Evolutionary conservation across 2,329 filamentous ascomycete genomes (phyloP), one percentile per base, ranked within the genome.

Genomic region (Microthyrium microscopicum): DNA sequence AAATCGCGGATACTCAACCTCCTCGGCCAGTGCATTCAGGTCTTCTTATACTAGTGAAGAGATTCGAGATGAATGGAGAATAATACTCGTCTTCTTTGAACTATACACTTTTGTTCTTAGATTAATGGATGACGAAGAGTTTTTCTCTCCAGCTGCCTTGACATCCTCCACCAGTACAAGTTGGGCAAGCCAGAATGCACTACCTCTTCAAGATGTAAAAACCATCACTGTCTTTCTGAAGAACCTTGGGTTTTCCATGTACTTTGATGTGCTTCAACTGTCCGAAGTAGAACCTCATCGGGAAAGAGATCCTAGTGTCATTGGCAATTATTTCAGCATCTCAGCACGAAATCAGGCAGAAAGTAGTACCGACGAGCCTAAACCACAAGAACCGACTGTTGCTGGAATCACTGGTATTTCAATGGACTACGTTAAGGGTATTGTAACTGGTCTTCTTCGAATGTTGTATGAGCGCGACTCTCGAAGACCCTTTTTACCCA

Each of bases 401-500:
- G 66, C 67, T 33, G 71, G 69, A 4, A 63, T 83, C 11, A 65
- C 74, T 9, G 80, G 78, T 0, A 70, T 92, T 41, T 82, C 77
- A 20, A 64, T 89, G 20, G 68, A 77, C 24, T 82, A 82, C 40
- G 71, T 94, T 37, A 79, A 82, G 46, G 72, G 68, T n/a, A 64
- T 87, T 3, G 72, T 84, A 5, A 91, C 83, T 3, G 75, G 74
- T 3, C 67, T 91, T 0, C 64, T 94, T 48, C 76, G 78, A 36
- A 87, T 91, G 67, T 61, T 94, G 6, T 94, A 95, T 50, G 85
- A 94, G 54, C 68, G 87, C 51, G 87, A 95, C 53, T 98, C 89
- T 5, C 68, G 89, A 39, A 73, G 85, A 16, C 74, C 70, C 20
- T 95, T 95, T 49, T 57, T 95, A 16, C 78, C 83, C 2, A 57